phyloP scores from a whole-genome alignment of 306 rosid genomes.

The Abrus precatorius region DNA sequence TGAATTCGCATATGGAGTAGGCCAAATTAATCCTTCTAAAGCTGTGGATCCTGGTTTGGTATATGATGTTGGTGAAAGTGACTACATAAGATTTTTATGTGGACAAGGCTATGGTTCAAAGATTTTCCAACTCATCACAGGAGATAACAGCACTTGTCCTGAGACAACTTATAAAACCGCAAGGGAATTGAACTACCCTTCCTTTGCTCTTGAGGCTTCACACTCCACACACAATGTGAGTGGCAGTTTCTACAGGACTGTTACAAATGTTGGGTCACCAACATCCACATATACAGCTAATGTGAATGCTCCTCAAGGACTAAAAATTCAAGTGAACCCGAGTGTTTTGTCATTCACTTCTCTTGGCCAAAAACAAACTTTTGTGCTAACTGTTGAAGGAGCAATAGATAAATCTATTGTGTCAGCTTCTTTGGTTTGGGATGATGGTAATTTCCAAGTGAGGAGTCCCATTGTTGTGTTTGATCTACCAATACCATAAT shows the following conservation, averaged over 20 bases:
- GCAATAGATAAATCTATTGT: not conserved
- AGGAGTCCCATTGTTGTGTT: conserved; percentile 62
- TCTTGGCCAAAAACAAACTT: conserved; percentile 45
- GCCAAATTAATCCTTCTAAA: conserved; percentile 53
- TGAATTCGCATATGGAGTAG: conserved; percentile 64
- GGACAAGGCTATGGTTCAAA: conserved; percentile 53
- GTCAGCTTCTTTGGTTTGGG: conserved; percentile 62
- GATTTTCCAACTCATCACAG: conserved; percentile 33
- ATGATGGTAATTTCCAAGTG: conserved; percentile 57
- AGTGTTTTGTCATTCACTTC: conserved; percentile 53
- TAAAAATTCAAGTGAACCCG: conserved; percentile 53
- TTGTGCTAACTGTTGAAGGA: conserved; percentile 52
- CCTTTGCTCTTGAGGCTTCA: conserved; percentile 46
- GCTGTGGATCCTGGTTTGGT: conserved; percentile 61
- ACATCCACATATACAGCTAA: conserved; percentile 51
- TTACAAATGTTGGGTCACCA: conserved; percentile 62
- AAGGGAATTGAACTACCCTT: conserved; percentile 64
- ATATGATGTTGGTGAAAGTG: conserved; percentile 49
- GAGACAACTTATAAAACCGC: not conserved
- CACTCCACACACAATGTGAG: conserved; percentile 15
- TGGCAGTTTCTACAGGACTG: conserved; percentile 44
- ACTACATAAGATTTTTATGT: conserved; percentile 58
- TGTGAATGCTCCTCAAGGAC: conserved; percentile 45
- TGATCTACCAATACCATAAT: not conserved
- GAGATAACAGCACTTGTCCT: conserved; percentile 28